These are phyloP conservation scores for Carex kokanica DNA, from an alignment of 176 grass and related monocot species.

Conservation along the genomic window DNA sequence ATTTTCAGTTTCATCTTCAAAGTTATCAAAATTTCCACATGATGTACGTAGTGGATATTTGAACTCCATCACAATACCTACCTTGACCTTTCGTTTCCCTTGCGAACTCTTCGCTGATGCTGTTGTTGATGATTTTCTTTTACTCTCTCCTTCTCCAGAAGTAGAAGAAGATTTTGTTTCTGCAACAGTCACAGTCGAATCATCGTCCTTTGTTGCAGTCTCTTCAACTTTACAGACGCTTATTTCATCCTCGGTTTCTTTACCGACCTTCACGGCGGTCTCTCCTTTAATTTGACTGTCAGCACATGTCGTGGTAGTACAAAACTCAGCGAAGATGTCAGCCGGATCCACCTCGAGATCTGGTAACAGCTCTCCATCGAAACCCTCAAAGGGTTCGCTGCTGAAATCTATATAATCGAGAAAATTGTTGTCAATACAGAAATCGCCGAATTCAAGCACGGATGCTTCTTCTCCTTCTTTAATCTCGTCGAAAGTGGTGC, in stretches of 20 bases:
- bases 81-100: conserved; percentile 77
- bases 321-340: conserved; percentile 76
- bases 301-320: neutral
- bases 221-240: neutral
- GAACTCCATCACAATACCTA: conserved; percentile 15
- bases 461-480: conserved; percentile 6
- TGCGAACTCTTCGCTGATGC: conserved; percentile 45
- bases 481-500: conserved; percentile 1
- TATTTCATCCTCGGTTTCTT: conserved; percentile 21
- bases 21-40: neutral
- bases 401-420: conserved; percentile 89
- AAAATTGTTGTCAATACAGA: conserved; percentile 37
- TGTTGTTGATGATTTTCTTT: conserved; percentile 29
- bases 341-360: conserved; percentile 85
- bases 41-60: neutral
- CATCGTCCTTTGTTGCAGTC: conserved; percentile 32
- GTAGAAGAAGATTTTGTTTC: conserved; percentile 44
- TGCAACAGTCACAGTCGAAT: neutral
- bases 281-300: conserved; percentile 12
- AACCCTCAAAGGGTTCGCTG: conserved; percentile 46
- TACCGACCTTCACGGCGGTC: neutral
- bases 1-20: neutral
- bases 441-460: conserved; percentile 24
- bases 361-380: conserved; percentile 69
- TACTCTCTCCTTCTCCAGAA: conserved; percentile 42